These are phyloP conservation scores for Alternaria gansuensis DNA, from an alignment of 2,329 filamentous ascomycete genomes.

Conservation along the genomic window DNA sequence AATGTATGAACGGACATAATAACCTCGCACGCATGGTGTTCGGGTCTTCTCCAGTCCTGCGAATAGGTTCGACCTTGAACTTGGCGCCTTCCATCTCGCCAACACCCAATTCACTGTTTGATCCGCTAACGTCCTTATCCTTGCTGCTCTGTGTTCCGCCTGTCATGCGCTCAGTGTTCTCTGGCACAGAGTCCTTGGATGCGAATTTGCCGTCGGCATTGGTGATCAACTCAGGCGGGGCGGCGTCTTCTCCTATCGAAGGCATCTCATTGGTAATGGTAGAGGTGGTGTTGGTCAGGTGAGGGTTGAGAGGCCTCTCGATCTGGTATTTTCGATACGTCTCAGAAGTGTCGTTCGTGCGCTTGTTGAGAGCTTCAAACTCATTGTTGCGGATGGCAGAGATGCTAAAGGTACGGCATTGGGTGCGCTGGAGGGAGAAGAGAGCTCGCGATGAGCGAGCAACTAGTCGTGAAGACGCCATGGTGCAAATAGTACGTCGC, in stretches of 20 bases:
- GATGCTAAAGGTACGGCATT: conserved; percentile 51
- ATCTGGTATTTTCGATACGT: conserved; percentile 65
- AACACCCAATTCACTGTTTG: conserved; percentile 40
- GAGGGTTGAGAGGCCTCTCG: conserved; percentile 67
- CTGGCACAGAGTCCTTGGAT: conserved; percentile 67
- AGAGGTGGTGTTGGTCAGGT: conserved; percentile 70
- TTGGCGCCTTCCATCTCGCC: conserved; percentile 58
- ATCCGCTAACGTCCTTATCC: conserved; percentile 43
- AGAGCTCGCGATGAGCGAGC: conserved; percentile 58
- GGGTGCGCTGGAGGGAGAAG: conserved; percentile 46
- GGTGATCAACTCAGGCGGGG: conserved; percentile 69
- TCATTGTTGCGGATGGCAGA: conserved; percentile 48
- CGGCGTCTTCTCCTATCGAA: conserved; percentile 63
- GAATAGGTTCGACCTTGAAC: conserved; percentile 90
- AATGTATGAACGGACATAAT: conserved; percentile 64
- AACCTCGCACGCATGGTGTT: conserved; percentile 89
- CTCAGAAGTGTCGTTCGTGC: conserved; percentile 62
- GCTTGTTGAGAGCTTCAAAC: conserved; percentile 58
- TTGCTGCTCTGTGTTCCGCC: conserved; percentile 67
- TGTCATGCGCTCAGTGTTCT: conserved; percentile 72
- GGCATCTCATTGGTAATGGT: conserved; percentile 71
- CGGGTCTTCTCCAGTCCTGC: conserved; percentile 81
- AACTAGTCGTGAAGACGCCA: conserved; percentile 59
- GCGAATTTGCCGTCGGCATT: conserved; percentile 64
- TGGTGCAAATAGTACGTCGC: conserved; percentile 36